Evolutionary conservation across 306 rosid genomes (phyloP).

Genomic region (Trifolium pratense): DNA sequence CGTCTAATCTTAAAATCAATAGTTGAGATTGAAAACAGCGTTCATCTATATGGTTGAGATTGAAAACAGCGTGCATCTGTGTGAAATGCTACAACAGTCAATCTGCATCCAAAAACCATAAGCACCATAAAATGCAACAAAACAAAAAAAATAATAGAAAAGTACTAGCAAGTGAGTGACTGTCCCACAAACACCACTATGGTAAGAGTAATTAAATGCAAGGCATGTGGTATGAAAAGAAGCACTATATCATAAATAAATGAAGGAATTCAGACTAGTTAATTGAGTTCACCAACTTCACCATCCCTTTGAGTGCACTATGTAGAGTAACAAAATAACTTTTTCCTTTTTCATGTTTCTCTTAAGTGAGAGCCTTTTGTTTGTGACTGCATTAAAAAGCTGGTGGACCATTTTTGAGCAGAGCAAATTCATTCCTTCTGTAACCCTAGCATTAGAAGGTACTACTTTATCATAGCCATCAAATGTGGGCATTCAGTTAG

Average conservation of each 20-base stretch:
- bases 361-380: constrained; percentile 18
- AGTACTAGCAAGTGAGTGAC: constrained; percentile 22
- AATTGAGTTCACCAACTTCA: constrained; percentile 23
- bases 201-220: constrained; percentile 55
- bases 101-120: too few species aligned
- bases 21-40: too few species aligned
- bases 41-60: too few species aligned
- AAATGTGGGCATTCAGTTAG: constrained; percentile 29
- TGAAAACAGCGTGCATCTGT: too few species aligned
- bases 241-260: constrained; percentile 35
- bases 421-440: constrained; percentile 32
- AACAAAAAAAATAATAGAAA: constrained; percentile 13
- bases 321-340: not conserved
- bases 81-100: too few species aligned
- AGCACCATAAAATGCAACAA: not conserved
- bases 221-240: constrained; percentile 49
- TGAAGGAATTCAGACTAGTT: constrained; percentile 12
- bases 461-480: constrained; percentile 4
- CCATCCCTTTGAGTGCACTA: constrained; percentile 32
- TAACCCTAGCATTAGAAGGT: constrained; percentile 8
- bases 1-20: too few species aligned
- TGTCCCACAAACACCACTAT: constrained; percentile 36
- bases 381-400: constrained; percentile 43
- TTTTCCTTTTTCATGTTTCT: constrained; percentile 35
- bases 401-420: constrained; percentile 41